Base-by-base conservation (phyloP, 768 basidiomycete species). In the Mrakia frigida region DNA sequence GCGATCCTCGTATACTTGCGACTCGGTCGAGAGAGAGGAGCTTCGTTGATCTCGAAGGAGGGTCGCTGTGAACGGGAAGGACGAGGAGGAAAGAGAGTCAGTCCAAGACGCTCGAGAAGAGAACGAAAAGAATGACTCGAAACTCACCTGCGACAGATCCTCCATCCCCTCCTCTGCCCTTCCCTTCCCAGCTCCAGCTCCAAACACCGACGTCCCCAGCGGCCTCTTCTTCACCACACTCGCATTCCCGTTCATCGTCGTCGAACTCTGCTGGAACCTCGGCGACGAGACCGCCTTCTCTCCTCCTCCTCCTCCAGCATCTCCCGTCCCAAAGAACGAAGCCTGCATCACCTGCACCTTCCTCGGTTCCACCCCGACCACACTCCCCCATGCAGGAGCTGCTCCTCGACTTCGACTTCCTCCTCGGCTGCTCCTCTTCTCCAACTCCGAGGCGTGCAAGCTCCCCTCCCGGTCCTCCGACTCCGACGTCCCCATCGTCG, bases 321-420 rank as follows among this genome's bases (percentile, higher is more conserved):
- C 79, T 21, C 73, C 77, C 39, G 77, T 71, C 28, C 78, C 69
- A 74, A 96, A 96, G 72, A 96, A 84, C 46, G 91, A 90, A 0
- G 91, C 89, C 81, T 96, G 94, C 94, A 96, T 96, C 73, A 95
- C 92, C 80, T 93, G 91, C 87, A 94, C 89, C 84, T 90, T 90
- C 82, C 92, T 92, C 21, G 90, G 87, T 82, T 95, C 92, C n/a
- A 94, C 85, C 7, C 91, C 90, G 37, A 90, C 82, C 70, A 88
- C 88, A 67, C 89, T 87, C 21, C 90, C 88, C 90, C 91, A 92
- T 52, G 56, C 56, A 56, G 53, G 6, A 6, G 56, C 46, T 14
- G 46, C 18, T 50, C 46, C 11, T 41, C 39, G 39, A 41, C 39
- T 52, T 52, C 37, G 53, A 23, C 74, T 63, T 31, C 69, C 33